Percentiles rank a stretch among this genome's conserved stretches.
Evolutionary conservation across 139 green algal genomes (phyloP).

Genomic region (Picochlorum sp.): DNA sequence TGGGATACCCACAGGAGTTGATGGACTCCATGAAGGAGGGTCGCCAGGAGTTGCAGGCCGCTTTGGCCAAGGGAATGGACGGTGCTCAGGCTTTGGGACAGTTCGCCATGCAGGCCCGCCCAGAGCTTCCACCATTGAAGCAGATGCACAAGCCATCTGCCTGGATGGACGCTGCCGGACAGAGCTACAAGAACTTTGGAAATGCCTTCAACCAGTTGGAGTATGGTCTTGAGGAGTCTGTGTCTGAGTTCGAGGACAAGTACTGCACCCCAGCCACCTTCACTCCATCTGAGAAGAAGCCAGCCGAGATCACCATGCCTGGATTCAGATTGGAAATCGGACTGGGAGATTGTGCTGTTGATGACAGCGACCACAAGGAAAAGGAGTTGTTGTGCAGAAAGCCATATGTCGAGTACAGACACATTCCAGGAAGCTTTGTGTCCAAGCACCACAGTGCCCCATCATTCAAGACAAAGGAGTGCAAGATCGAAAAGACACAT

Average conservation of each 20-base stretch:
- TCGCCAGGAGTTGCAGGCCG: too few relatives aligned
- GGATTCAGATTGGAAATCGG: slow-evolving; percentile 14
- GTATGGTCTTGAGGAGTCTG: neutral
- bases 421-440: slow-evolving; percentile 7
- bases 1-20: too few relatives aligned
- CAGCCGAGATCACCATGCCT: neutral
- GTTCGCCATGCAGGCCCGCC: too few relatives aligned
- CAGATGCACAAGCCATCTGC: too few relatives aligned
- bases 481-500: slow-evolving; percentile 25
- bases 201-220: too few relatives aligned
- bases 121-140: too few relatives aligned
- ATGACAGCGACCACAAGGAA: neutral
- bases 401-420: slow-evolving; percentile 10
- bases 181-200: too few relatives aligned
- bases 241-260: neutral
- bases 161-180: too few relatives aligned
- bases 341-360: slow-evolving; percentile 20
- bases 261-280: slow-evolving; percentile 9
- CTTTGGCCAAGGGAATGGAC: too few relatives aligned
- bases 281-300: slow-evolving; percentile 5
- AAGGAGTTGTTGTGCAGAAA: slow-evolving; percentile 21
- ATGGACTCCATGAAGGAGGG: too few relatives aligned
- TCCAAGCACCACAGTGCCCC: slow-evolving; percentile 16
- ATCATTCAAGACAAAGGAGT: slow-evolving; percentile 17
- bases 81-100: too few relatives aligned